Percentiles rank a stretch among this genome's conserved stretches.
These are phyloP conservation scores for Geotrichum cucujoidarum DNA, from an alignment of 1,139 yeast species.

Conservation along the genomic window DNA sequence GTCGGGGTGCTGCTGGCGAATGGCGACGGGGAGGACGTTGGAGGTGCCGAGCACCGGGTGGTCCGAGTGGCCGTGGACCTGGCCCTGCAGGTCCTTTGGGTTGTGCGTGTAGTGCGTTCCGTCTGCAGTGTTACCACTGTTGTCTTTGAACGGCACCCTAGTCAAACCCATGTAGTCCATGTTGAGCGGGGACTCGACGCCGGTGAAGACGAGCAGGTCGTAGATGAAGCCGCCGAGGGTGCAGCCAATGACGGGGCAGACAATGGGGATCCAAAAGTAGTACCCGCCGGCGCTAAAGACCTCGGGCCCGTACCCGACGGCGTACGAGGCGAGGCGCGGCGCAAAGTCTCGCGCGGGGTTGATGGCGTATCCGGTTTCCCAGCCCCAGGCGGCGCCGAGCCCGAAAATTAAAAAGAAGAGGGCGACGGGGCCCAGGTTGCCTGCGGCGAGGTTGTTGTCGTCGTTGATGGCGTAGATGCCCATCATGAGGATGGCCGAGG, in stretches of 20 bases:
- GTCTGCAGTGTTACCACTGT: constrained; percentile 9
- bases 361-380: constrained; percentile 49
- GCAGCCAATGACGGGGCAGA: constrained; percentile 45
- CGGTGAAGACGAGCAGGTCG: constrained; percentile 46
- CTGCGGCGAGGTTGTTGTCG: constrained; percentile 45
- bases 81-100: constrained; percentile 16
- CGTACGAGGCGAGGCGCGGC: constrained; percentile 45
- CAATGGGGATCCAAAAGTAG: constrained; percentile 50
- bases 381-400: constrained; percentile 45
- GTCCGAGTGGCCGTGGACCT: constrained; percentile 18
- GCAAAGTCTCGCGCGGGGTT: constrained; percentile 52
- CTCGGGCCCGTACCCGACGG: constrained; percentile 44
- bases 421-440: constrained; percentile 44
- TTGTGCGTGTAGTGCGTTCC: constrained; percentile 12
- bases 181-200: constrained; percentile 47
- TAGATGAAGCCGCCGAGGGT: constrained; percentile 44
- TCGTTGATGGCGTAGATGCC: constrained; percentile 47
- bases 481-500: constrained; percentile 42
- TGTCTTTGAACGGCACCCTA: neutral
- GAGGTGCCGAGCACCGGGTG: constrained; percentile 14
- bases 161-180: constrained; percentile 36
- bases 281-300: constrained; percentile 41
- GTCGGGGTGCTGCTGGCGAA: neutral
- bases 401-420: constrained; percentile 42
- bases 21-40: constrained; percentile 14